Percentiles rank a stretch among this genome's conserved stretches.
phyloP scores from a whole-genome alignment of 306 rosid genomes.

The Inga oerstediana region DNA sequence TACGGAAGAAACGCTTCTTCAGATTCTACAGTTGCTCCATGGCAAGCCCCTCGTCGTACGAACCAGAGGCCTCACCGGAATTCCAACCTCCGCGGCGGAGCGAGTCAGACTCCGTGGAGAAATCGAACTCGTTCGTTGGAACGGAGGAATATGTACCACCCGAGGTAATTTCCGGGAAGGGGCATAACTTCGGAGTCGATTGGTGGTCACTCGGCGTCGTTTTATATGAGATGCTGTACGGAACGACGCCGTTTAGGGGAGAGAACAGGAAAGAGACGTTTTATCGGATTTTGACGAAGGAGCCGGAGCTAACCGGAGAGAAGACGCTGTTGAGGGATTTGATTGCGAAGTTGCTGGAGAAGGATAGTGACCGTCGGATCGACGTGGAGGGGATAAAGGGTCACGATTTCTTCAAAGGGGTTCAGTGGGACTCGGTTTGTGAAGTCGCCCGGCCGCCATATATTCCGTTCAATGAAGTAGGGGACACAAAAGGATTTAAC shows the following conservation, averaged over 20 bases:
- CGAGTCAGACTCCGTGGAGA: conserved; percentile 56
- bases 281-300: conserved; percentile 45
- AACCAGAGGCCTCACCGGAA: neutral
- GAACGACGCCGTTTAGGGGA: conserved; percentile 76
- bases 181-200: conserved; percentile 81
- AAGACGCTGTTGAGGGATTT: conserved; percentile 62
- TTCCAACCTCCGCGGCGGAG: neutral
- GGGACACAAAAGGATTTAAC: conserved; percentile 32
- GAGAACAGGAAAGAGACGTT: conserved; percentile 75
- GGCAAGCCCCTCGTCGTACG: conserved; percentile 38
- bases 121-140: conserved; percentile 91
- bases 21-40: conserved; percentile 42
- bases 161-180: conserved; percentile 68
- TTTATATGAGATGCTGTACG: conserved; percentile 77
- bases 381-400: conserved; percentile 59
- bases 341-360: conserved; percentile 60
- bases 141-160: conserved; percentile 98
- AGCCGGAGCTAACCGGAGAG: conserved; percentile 57
- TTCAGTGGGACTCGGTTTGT: conserved; percentile 61
- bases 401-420: conserved; percentile 65
- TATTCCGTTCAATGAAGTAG: conserved; percentile 53
- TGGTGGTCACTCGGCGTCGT: conserved; percentile 93
- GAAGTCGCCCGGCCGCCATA: conserved; percentile 68
- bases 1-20: conserved; percentile 34
- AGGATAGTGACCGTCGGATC: conserved; percentile 67